Conservation (phyloP, 495 filamentous ascomycete genomes). For the Aspergillus panamensis region DNA sequence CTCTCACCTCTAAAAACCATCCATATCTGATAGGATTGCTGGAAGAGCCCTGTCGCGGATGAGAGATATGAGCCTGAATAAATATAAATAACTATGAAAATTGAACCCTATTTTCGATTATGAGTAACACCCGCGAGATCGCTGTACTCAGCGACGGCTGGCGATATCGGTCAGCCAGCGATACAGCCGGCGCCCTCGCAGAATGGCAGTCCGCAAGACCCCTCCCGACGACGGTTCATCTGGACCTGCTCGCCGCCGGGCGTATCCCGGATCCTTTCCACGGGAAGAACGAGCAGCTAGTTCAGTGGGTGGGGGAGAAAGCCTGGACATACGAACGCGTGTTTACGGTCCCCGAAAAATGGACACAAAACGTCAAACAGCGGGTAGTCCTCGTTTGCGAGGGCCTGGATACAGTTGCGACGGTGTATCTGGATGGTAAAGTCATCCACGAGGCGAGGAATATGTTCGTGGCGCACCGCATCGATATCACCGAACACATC, state of each 20-base stretch:
- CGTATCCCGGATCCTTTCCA: constrained; percentile 1
- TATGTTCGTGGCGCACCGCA: background rate
- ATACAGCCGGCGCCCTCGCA: background rate
- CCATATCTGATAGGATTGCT: too few relatives aligned
- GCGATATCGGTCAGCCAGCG: background rate
- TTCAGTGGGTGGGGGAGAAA: background rate
- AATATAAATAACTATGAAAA: too few relatives aligned
- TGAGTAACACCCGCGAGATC: background rate
- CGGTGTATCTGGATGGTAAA: background rate
- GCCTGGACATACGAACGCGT: background rate
- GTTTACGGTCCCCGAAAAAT: background rate
- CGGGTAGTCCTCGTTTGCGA: background rate
- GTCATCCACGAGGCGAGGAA: background rate
- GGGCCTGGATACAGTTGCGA: constrained; percentile 1
- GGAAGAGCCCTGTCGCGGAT: too few relatives aligned
- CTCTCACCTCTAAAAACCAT: too few relatives aligned
- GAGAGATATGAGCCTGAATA: too few relatives aligned
- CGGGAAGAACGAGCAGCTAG: background rate
- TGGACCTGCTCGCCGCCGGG: background rate
- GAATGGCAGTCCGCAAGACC: background rate
- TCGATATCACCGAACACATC: background rate
- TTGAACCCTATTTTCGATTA: background rate
- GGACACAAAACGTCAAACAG: background rate
- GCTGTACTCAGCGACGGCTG: background rate
- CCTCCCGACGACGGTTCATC: background rate